phyloP scores from a whole-genome alignment of 1,284 basidiomycete genomes.

The Leucoagaricus sp. region DNA sequence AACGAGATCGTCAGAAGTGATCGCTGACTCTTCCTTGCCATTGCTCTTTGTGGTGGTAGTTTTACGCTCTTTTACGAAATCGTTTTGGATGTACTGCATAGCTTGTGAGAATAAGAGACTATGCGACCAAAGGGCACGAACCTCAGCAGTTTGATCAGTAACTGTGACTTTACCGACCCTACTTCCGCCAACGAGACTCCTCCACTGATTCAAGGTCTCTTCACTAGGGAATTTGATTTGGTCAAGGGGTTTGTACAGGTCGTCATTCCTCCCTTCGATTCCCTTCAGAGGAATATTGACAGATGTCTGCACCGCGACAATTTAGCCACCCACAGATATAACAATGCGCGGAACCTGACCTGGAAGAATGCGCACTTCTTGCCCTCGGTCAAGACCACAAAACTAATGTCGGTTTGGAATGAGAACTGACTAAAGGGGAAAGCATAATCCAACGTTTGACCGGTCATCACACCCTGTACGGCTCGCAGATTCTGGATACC shows the following conservation, averaged over 20 bases:
- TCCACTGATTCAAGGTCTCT: conserved; percentile 52
- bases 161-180: conserved; percentile 53
- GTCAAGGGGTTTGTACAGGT: conserved; percentile 50
- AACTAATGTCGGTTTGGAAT: conserved; percentile 74
- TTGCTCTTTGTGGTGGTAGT: conserved; percentile 18
- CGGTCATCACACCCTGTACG: conserved; percentile 67
- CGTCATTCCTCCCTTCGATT: conserved; percentile 19
- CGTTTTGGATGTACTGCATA: conserved; percentile 66
- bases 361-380: conserved; percentile 68
- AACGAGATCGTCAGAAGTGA: conserved; percentile 63
- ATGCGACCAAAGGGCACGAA: conserved; percentile 30
- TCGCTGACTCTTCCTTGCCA: no score
- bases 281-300: conserved; percentile 49
- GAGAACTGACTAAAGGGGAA: conserved; percentile 81
- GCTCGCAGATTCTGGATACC: conserved; percentile 73
- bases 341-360: conserved; percentile 40
- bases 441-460: conserved; percentile 74
- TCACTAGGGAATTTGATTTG: conserved; percentile 44
- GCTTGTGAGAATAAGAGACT: no score
- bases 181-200: conserved; percentile 55
- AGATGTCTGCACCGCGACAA: conserved; percentile 45
- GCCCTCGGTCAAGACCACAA: conserved; percentile 69
- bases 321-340: neutral
- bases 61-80: conserved; percentile 68
- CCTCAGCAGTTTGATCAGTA: conserved; percentile 55